phyloP scores from a whole-genome alignment of 805 yeast species.

The Barnettozyma salicaria region DNA sequence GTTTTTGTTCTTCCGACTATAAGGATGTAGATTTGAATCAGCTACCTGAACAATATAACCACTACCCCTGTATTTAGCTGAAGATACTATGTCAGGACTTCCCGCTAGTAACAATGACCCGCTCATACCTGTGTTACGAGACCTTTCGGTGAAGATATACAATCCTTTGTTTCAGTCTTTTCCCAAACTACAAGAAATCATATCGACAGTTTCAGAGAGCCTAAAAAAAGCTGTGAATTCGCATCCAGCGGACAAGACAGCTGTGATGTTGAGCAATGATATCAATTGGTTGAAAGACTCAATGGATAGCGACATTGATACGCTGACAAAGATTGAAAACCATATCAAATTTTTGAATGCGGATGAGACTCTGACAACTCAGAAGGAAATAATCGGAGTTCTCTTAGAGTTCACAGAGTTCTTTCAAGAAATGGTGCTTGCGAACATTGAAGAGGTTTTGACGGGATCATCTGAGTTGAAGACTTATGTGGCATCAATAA shows the following conservation, averaged over 20 bases:
- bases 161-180: conserved; percentile 8
- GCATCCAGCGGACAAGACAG: neutral
- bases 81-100: conserved; percentile 5
- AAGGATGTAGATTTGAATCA: no score
- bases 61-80: no score
- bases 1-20: no score
- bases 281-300: conserved; percentile 10
- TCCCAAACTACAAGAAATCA: conserved; percentile 4
- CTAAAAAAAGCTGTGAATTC: neutral
- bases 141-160: conserved; percentile 5
- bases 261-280: conserved; percentile 3
- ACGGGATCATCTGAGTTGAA: conserved; percentile 4
- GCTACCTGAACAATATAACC: no score
- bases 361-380: conserved; percentile 10
- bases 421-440: conserved; percentile 10
- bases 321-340: conserved; percentile 5
- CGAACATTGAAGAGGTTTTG: conserved; percentile 7
- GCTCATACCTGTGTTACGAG: conserved; percentile 6
- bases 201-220: neutral
- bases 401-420: conserved; percentile 10
- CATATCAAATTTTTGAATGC: conserved; percentile 11
- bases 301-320: conserved; percentile 3
- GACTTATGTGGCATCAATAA: neutral
- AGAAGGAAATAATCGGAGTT: conserved; percentile 8
- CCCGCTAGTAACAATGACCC: conserved; percentile 9